Percentiles rank a stretch among this genome's conserved stretches.
These are phyloP conservation scores for Teunomyces tritomae DNA, from an alignment of 805 yeast genomes.

Conservation along the genomic window DNA sequence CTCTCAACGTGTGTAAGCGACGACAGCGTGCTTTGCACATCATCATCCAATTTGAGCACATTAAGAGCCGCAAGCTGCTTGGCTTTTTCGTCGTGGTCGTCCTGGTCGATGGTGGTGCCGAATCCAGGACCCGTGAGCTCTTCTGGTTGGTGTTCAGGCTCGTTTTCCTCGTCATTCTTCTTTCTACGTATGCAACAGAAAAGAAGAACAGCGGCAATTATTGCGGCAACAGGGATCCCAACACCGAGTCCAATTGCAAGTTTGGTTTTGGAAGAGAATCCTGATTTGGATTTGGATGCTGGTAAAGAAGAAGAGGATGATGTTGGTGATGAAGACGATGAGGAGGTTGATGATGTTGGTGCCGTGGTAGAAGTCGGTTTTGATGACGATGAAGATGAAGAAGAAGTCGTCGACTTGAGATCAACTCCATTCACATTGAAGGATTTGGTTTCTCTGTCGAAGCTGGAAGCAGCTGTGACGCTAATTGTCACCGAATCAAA, in stretches of 20 bases:
- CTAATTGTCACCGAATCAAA: slow-evolving; percentile 22
- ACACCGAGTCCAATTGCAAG: slow-evolving; percentile 91
- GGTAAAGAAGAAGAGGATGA: slow-evolving; percentile 15
- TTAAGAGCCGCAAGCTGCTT: slow-evolving; percentile 49
- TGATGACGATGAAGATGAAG: slow-evolving; percentile 17
- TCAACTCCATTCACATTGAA: slow-evolving; percentile 55
- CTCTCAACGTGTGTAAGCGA: slow-evolving; percentile 55
- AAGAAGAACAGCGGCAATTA: slow-evolving; percentile 50
- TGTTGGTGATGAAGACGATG: slow-evolving; percentile 3
- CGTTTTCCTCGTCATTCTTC: slow-evolving; percentile 21
- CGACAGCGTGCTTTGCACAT: slow-evolving; percentile 36
- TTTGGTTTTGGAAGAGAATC: slow-evolving; percentile 40
- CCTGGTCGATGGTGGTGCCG: slow-evolving; percentile 26
- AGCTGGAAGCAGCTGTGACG: slow-evolving; percentile 29
- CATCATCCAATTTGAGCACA: slow-evolving; percentile 29
- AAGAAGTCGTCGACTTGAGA: slow-evolving; percentile 14
- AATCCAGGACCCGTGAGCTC: slow-evolving; percentile 36
- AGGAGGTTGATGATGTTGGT: neutral
- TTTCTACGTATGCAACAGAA: slow-evolving; percentile 48
- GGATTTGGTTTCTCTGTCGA: slow-evolving; percentile 29
- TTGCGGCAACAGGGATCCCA: slow-evolving; percentile 63
- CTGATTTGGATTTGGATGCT: neutral
- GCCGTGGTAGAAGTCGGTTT: slow-evolving; percentile 1
- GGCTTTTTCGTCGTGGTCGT: slow-evolving; percentile 23
- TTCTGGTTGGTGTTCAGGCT: slow-evolving; percentile 9